These are phyloP conservation scores for Decorospora gaudefroyi DNA, from an alignment of 2,329 filamentous ascomycete species.

Conservation along the genomic window DNA sequence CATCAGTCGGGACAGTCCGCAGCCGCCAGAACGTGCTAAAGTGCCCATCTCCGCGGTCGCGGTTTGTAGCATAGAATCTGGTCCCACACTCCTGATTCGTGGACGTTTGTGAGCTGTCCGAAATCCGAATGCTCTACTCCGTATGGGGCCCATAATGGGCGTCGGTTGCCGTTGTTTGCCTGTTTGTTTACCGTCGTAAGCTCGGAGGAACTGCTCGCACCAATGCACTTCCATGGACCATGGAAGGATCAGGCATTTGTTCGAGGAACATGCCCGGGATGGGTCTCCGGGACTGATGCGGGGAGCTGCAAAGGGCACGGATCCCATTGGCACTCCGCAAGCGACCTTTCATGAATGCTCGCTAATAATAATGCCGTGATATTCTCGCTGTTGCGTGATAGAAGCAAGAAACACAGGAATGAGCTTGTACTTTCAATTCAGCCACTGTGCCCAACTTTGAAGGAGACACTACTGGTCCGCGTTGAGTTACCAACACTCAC, in stretches of 20 bases:
- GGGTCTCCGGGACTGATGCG: slow-evolving; percentile 1
- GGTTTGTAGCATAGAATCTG: slow-evolving; percentile 13
- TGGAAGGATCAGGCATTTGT: slow-evolving; percentile 1
- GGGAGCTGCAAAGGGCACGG: slow-evolving; percentile 4
- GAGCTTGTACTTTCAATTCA: too few relatives aligned
- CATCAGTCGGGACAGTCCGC: slow-evolving; percentile 29
- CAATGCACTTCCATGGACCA: slow-evolving; percentile 6
- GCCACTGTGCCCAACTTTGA: too few relatives aligned
- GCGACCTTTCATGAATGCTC: slow-evolving; percentile 3
- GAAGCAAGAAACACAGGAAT: too few relatives aligned
- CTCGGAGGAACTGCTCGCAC: slow-evolving; percentile 10
- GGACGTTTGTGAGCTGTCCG: slow-evolving; percentile 5
- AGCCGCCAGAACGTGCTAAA: slow-evolving; percentile 22
- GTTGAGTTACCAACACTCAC: too few relatives aligned
- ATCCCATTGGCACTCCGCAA: slow-evolving; percentile 1
- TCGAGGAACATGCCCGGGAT: not conserved
- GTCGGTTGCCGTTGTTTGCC: slow-evolving; percentile 1
- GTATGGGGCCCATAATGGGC: too few relatives aligned
- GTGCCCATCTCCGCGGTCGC: slow-evolving; percentile 24
- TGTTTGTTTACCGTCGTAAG: slow-evolving; percentile 4
- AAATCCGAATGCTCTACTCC: not conserved
- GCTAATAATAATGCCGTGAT: too few relatives aligned
- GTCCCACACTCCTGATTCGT: not conserved
- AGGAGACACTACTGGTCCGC: too few relatives aligned
- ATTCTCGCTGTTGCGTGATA: too few relatives aligned